Percentiles rank a stretch among this genome's conserved stretches.
Evolutionary conservation across 352 stramenopile genomes (phyloP).

Genomic region (Phytophthora rubi): DNA sequence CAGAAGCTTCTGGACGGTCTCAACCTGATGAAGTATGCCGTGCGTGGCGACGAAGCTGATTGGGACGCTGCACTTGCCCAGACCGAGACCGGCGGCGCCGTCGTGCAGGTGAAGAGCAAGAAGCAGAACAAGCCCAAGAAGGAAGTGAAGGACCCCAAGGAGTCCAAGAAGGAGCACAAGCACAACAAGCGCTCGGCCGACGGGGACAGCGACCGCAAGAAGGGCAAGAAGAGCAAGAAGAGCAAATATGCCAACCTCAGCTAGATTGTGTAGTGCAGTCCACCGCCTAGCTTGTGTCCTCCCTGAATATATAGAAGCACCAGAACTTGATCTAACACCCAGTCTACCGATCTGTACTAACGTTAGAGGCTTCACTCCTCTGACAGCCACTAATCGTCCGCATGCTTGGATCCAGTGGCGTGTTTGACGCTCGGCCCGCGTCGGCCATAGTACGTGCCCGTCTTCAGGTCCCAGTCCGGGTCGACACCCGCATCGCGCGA

Average conservation of each 20-base stretch:
- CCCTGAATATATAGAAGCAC: slow-evolving; percentile 35
- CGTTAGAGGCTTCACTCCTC: neutral
- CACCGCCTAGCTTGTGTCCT: slow-evolving; percentile 4
- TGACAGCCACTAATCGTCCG: slow-evolving; percentile 4
- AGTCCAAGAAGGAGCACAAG: slow-evolving; percentile 52
- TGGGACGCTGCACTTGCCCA: slow-evolving; percentile 83
- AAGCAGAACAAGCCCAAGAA: slow-evolving; percentile 70
- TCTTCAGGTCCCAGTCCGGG: slow-evolving; percentile 82
- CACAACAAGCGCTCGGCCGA: slow-evolving; percentile 49
- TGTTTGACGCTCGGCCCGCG: slow-evolving; percentile 42
- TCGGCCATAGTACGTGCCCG: slow-evolving; percentile 67
- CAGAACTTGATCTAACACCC: slow-evolving; percentile 2
- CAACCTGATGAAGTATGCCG: slow-evolving; percentile 96
- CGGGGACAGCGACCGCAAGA: slow-evolving; percentile 50
- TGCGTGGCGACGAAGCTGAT: slow-evolving; percentile 94
- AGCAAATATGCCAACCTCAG: slow-evolving; percentile 83
- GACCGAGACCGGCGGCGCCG: slow-evolving; percentile 39
- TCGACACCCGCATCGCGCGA: slow-evolving; percentile 81
- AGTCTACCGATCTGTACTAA: neutral
- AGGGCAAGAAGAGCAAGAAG: slow-evolving; percentile 76
- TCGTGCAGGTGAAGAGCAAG: slow-evolving; percentile 90
- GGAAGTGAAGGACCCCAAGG: slow-evolving; percentile 85
- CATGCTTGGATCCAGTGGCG: slow-evolving; percentile 17
- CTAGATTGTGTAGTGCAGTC: slow-evolving; percentile 40
- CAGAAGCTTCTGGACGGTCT: slow-evolving; percentile 87